phyloP scores from a whole-genome alignment of 2,329 filamentous ascomycete genomes.

The Clonostachys rhizophaga region DNA sequence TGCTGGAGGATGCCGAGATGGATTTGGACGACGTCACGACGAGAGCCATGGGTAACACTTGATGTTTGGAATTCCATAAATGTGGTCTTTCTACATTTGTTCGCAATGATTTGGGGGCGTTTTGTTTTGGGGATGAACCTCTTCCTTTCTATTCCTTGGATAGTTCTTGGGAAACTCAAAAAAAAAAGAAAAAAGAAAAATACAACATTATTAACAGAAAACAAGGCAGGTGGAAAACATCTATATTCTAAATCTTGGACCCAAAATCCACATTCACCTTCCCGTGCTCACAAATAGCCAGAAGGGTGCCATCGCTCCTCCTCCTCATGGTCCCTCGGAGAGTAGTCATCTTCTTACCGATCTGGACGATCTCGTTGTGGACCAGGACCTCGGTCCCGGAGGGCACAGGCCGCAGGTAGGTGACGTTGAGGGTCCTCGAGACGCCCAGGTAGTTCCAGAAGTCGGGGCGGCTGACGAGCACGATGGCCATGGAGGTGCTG shows the following conservation, averaged over 20 bases:
- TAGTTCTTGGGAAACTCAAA: too few species aligned
- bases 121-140: too few species aligned
- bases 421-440: slow-evolving; percentile 60
- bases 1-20: slow-evolving; percentile 14
- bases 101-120: too few species aligned
- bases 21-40: slow-evolving; percentile 8
- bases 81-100: neutral
- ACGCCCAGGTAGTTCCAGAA: slow-evolving; percentile 61
- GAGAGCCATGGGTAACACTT: too few species aligned
- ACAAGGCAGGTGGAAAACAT: too few species aligned
- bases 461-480: slow-evolving; percentile 50
- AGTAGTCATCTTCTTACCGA: slow-evolving; percentile 48
- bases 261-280: slow-evolving; percentile 56
- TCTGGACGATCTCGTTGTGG: slow-evolving; percentile 52
- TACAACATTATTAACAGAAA: too few species aligned
- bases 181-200: too few species aligned
- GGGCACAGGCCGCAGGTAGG: slow-evolving; percentile 60
- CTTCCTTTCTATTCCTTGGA: too few species aligned
- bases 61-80: neutral
- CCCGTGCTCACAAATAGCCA: slow-evolving; percentile 58
- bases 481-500: slow-evolving; percentile 54
- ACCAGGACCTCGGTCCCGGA: slow-evolving; percentile 44
- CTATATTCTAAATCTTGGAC: slow-evolving; percentile 11
- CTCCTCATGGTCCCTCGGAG: slow-evolving; percentile 50
- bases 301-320: slow-evolving; percentile 43